These are phyloP conservation scores for Odonthalia washingtoniensis DNA, from an alignment of 31 red algal genomes.

Conservation along the genomic window DNA sequence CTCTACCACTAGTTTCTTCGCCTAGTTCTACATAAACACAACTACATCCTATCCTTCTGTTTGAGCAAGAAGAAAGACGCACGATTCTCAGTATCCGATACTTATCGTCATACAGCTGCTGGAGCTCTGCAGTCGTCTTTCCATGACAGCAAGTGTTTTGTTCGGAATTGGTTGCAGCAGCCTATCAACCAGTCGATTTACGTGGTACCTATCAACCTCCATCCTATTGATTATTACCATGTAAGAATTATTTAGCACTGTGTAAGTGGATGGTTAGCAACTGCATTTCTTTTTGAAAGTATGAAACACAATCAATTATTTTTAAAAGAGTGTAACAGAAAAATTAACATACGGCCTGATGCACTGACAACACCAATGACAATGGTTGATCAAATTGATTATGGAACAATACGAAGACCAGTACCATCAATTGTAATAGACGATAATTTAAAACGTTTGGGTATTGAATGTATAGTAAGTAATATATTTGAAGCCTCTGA, in stretches of 20 bases:
- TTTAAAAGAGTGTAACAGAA: slow-evolving; percentile 50
- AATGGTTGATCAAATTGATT: slow-evolving; percentile 46
- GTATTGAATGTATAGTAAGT: slow-evolving; percentile 54
- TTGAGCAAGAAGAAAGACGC: no score
- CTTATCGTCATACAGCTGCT: no score
- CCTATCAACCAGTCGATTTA: no score
- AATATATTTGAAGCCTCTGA: slow-evolving; percentile 62
- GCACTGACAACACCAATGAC: slow-evolving; percentile 61
- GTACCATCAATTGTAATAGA: slow-evolving; percentile 47
- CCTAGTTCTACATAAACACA: no score
- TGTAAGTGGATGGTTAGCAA: slow-evolving; percentile 60
- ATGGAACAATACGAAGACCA: slow-evolving; percentile 50
- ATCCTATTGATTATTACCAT: slow-evolving; percentile 63
- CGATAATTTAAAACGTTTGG: slow-evolving; percentile 44
- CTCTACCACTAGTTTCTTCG: no score
- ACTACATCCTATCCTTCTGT: no score
- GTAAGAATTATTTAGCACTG: slow-evolving; percentile 72
- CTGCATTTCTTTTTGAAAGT: slow-evolving; percentile 77
- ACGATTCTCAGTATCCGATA: no score
- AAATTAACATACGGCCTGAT: slow-evolving; percentile 33
- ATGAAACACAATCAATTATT: slow-evolving; percentile 62
- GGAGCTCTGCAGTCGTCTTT: no score
- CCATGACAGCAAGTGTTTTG: no score
- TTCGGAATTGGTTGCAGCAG: no score
- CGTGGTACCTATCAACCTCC: no score